Base-by-base conservation (phyloP, 2,329 filamentous ascomycete genomes). In the Talaromyces sp. region DNA sequence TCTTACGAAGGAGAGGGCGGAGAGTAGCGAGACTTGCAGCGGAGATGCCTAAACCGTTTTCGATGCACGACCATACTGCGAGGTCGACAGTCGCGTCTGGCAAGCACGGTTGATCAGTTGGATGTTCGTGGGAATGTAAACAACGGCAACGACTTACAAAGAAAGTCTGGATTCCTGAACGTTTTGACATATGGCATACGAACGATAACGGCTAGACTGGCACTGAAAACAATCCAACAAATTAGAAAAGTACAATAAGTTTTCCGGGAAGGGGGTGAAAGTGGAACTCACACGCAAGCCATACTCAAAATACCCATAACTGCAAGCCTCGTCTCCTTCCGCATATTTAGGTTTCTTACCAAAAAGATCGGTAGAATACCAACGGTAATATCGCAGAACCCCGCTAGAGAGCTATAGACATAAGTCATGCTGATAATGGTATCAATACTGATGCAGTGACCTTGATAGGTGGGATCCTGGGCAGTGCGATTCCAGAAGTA, bases 331-430 rank as follows among this genome's bases (percentile, higher is more conserved):
- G 80, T 82, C 61, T 75, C 78, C 7, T 65, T 67, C 52, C 80
- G 80, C 80, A 88, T 85, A 61, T 86, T 80, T 31, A 87, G 70
- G 28, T 80, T 78, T 75, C 78, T 82, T 1, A 88, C 77, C 3
- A 88, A 74, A 64, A 82, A 81, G 8, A 83, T 77, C 0, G 83
- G 83, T 3, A 86, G 69, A 54, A 85, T 76, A n/a, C 80, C 77
- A 14, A 85, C 70, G 2, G 80, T 81, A 54, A 84, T 80, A 69
- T 86, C 83, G 61, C 81, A 81, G 16, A 78, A 70, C 42, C 77
- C 73, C 21, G 79, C 77, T 18, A 79, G 77, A 1, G 74, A 78
- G 65, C 82, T 83, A 70, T 84, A 84, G 21, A 56, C 37, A 28
- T 56, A 56, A 18, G 54, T 56, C 35, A 86, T 76, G 23, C 73